Evolutionary conservation across 768 basidiomycete genomes (phyloP).

Genomic region (Naganishia vishniacii): DNA sequence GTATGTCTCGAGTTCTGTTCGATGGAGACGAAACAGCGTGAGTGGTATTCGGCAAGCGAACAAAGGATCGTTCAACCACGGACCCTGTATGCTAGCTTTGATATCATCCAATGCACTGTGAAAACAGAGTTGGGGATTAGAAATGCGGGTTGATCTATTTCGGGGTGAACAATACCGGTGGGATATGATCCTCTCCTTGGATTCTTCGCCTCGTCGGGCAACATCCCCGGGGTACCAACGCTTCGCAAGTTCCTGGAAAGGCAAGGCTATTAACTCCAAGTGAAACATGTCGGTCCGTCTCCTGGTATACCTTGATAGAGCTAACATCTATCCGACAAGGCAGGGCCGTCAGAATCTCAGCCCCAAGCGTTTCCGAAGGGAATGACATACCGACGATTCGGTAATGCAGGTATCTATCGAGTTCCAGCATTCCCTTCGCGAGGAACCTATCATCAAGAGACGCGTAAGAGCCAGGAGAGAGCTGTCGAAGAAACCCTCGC

Average conservation of each 20-base stretch:
- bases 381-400: slow-evolving; percentile 47
- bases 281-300: no score
- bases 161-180: slow-evolving; percentile 31
- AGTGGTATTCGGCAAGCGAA: background rate
- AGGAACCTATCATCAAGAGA: slow-evolving; percentile 34
- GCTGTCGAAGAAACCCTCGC: background rate
- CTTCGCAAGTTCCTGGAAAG: slow-evolving; percentile 42
- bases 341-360: background rate
- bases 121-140: background rate
- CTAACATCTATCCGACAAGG: slow-evolving; percentile 37
- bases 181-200: slow-evolving; percentile 30
- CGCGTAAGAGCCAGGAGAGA: background rate
- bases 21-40: background rate
- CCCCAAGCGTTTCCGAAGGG: background rate
- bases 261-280: background rate
- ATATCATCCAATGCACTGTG: slow-evolving; percentile 81
- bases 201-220: slow-evolving; percentile 25
- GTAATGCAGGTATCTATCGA: slow-evolving; percentile 58
- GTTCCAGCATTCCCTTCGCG: slow-evolving; percentile 69
- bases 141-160: no score
- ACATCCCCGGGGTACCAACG: slow-evolving; percentile 45
- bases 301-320: slow-evolving; percentile 36
- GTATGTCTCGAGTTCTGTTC: slow-evolving; percentile 71
- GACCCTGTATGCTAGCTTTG: slow-evolving; percentile 66
- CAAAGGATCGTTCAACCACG: background rate